These are phyloP conservation scores for Sporodiniella umbellata DNA, from an alignment of 371 early-diverging fungal species.

Conservation along the genomic window DNA sequence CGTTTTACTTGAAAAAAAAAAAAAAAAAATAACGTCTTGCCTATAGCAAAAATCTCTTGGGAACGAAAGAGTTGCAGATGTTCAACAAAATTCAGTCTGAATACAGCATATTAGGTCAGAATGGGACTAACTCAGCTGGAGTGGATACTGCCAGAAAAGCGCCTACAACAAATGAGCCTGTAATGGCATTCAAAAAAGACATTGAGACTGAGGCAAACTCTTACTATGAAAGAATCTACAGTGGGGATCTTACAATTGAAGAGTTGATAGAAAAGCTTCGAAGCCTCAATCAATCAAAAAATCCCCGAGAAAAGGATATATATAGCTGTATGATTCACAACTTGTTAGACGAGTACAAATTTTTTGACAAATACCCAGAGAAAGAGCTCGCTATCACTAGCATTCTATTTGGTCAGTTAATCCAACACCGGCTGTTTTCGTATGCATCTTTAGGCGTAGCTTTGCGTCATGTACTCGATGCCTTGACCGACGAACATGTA, in stretches of 20 bases:
- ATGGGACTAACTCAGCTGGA: background rate
- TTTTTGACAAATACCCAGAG: slow-evolving; percentile 92
- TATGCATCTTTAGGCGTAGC: slow-evolving; percentile 74
- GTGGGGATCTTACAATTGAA: slow-evolving; percentile 68
- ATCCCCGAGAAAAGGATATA: slow-evolving; percentile 69
- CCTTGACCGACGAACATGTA: slow-evolving; percentile 77
- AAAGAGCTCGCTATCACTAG: slow-evolving; percentile 86
- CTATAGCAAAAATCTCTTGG: no score
- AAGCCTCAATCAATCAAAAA: slow-evolving; percentile 66
- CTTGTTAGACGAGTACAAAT: slow-evolving; percentile 92
- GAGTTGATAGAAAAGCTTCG: slow-evolving; percentile 74
- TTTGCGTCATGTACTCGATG: slow-evolving; percentile 81
- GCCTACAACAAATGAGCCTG: slow-evolving; percentile 1
- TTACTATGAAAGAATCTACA: slow-evolving; percentile 76
- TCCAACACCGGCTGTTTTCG: slow-evolving; percentile 81
- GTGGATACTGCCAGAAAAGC: background rate
- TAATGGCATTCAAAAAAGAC: slow-evolving; percentile 25
- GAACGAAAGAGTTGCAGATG: slow-evolving; percentile 15
- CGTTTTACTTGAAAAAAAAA: no score
- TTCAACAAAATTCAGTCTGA: slow-evolving; percentile 17
- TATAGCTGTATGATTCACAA: slow-evolving; percentile 84
- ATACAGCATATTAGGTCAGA: slow-evolving; percentile 9
- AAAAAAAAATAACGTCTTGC: no score
- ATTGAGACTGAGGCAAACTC: slow-evolving; percentile 80
- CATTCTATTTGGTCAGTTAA: slow-evolving; percentile 83